These are phyloP conservation scores for Fraxinus anomala DNA, from an alignment of 257 asterid species.

Conservation along the genomic window DNA sequence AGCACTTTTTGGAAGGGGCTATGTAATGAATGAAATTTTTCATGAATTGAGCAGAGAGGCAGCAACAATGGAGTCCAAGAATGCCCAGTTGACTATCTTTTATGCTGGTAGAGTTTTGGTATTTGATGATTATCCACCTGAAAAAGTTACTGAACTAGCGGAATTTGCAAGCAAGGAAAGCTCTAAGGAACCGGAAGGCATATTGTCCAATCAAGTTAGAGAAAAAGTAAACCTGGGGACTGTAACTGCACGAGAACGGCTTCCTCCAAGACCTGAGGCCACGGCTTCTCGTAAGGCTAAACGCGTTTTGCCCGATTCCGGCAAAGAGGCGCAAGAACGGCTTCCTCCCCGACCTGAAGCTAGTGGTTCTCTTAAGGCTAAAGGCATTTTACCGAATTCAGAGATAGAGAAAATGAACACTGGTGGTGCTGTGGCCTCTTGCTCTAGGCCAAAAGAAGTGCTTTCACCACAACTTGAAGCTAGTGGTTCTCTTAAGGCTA, in stretches of 20 bases:
- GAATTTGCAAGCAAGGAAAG: constrained; percentile 24
- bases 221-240: not conserved
- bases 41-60: constrained; percentile 13
- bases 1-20: not conserved
- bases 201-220: not conserved
- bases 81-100: constrained; percentile 20
- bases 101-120: constrained; percentile 27
- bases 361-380: constrained; percentile 22
- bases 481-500: constrained; percentile 29
- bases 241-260: not conserved
- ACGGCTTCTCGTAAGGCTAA: not conserved
- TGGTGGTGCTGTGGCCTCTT: constrained; percentile 26
- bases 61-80: constrained; percentile 7
- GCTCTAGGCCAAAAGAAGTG: constrained; percentile 18
- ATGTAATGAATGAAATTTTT: not conserved
- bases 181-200: not conserved
- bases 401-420: constrained; percentile 23
- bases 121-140: constrained; percentile 30
- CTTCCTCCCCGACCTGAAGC: not conserved
- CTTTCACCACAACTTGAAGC: constrained; percentile 36
- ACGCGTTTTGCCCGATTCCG: not conserved
- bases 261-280: not conserved
- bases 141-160: constrained; percentile 19
- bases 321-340: not conserved
- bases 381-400: constrained; percentile 38